Conservation (phyloP, 139 green algal genomes). For the Chlorella sorokiniana region DNA sequence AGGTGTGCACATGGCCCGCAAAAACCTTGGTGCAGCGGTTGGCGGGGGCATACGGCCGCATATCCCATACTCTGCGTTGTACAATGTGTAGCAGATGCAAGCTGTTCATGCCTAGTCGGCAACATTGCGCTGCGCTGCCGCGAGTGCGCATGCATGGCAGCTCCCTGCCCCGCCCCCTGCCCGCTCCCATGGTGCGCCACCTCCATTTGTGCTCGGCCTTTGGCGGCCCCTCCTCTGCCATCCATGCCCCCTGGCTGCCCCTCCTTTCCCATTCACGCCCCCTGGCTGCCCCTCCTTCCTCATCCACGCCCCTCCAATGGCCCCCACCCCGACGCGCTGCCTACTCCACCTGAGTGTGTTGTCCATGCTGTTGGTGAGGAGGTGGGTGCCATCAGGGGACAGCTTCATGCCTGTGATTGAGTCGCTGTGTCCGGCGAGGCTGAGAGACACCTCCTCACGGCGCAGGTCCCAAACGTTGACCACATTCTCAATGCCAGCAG, state of each 20-base stretch:
- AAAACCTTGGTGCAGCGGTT: conserved; percentile 82
- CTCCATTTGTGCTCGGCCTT: no score
- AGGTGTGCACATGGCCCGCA: conserved; percentile 85
- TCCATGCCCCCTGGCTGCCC: no score
- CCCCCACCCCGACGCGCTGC: neutral
- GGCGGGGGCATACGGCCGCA: conserved; percentile 87
- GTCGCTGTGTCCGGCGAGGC: conserved; percentile 75
- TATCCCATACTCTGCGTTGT: conserved; percentile 63
- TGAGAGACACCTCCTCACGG: conserved; percentile 62
- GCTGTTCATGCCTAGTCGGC: neutral
- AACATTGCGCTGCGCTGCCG: no score
- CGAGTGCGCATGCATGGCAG: no score
- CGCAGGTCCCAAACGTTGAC: conserved; percentile 91
- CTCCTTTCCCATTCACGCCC: no score
- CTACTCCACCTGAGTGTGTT: conserved; percentile 89
- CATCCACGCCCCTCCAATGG: no score
- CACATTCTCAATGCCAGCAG: conserved; percentile 86
- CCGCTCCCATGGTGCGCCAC: no score
- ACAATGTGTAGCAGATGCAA: neutral
- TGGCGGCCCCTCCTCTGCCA: no score
- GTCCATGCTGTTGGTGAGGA: conserved; percentile 97
- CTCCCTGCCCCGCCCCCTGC: no score
- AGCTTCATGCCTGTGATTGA: conserved; percentile 85
- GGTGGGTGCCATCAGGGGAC: conserved; percentile 83
- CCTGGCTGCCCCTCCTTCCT: no score